Conservation (phyloP, 1,284 basidiomycete species). For the Neotropicomus parvogracilis region DNA sequence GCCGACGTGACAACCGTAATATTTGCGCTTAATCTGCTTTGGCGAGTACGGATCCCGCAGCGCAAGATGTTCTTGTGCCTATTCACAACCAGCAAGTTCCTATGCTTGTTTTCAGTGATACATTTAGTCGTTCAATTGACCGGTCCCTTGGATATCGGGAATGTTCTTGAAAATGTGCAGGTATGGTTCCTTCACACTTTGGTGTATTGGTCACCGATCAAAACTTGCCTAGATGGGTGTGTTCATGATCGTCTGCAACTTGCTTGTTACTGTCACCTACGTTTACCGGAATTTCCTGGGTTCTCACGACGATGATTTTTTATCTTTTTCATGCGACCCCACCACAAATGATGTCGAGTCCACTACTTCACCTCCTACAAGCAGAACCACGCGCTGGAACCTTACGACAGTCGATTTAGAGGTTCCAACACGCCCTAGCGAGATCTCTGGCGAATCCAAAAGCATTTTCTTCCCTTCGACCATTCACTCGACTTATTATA, state of each 20-base stretch:
- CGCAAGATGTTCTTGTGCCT: constrained; percentile 16
- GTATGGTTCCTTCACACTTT: not conserved
- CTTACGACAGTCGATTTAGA: constrained; percentile 11
- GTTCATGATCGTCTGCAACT: constrained; percentile 21
- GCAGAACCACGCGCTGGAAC: not conserved
- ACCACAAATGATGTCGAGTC: constrained; percentile 8
- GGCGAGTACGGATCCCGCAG: constrained; percentile 16
- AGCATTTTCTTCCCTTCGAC: not conserved
- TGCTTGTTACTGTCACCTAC: constrained; percentile 16
- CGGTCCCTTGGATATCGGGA: not conserved
- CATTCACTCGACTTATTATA: not conserved
- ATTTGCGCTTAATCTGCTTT: constrained; percentile 15
- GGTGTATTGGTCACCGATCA: not conserved
- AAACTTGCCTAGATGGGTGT: not conserved
- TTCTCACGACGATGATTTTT: not conserved
- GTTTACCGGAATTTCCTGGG: constrained; percentile 12
- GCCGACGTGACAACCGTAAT: not conserved
- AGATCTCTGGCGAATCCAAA: not conserved
- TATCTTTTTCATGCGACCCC: not conserved
- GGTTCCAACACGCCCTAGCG: not conserved
- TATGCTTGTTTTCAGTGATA: constrained; percentile 7
- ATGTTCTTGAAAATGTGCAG: constrained; percentile 3
- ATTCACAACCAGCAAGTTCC: constrained; percentile 8
- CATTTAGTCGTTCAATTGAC: constrained; percentile 4
- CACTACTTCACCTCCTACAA: not conserved